A percentile compares a stretch with the other conserved stretches of the same genome.
Evolutionary conservation across 257 asterid species (phyloP).

Genomic region (Solanum piurae): DNA sequence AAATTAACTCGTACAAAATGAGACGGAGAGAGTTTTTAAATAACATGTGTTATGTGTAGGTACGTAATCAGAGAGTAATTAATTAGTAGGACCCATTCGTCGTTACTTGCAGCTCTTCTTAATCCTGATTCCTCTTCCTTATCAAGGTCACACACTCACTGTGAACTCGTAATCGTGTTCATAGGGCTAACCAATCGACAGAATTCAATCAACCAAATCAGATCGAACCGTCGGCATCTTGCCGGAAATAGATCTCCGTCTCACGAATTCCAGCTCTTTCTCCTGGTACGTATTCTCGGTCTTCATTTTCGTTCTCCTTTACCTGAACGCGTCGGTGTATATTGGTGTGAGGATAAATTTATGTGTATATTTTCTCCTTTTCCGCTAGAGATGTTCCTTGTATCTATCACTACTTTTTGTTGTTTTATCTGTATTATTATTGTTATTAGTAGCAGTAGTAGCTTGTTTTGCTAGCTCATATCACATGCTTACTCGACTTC

Average conservation of each 20-base stretch:
- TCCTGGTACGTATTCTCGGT: not conserved
- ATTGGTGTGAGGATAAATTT: not conserved
- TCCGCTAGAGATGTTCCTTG: not conserved
- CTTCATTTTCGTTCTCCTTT: not conserved
- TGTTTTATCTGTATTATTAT: not conserved
- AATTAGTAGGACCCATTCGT: not conserved
- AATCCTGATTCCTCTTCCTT: not conserved
- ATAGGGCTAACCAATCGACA: not conserved
- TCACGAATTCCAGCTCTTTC: not conserved
- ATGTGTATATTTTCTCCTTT: not conserved
- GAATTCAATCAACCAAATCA: not conserved
- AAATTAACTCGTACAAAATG: too few species aligned
- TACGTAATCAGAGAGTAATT: not conserved
- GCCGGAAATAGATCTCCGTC: not conserved
- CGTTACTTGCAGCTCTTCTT: not conserved
- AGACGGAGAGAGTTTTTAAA: too few species aligned
- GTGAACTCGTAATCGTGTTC: not conserved
- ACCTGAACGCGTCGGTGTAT: not conserved
- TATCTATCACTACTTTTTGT: not conserved
- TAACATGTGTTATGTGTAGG: not conserved
- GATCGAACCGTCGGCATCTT: not conserved
- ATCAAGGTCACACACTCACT: not conserved
- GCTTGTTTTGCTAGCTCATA: not conserved
- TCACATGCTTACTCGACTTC: not conserved
- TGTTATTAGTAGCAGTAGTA: not conserved